Conservation (phyloP, 495 filamentous ascomycete species). For the Thermothielavioides terrestris region DNA sequence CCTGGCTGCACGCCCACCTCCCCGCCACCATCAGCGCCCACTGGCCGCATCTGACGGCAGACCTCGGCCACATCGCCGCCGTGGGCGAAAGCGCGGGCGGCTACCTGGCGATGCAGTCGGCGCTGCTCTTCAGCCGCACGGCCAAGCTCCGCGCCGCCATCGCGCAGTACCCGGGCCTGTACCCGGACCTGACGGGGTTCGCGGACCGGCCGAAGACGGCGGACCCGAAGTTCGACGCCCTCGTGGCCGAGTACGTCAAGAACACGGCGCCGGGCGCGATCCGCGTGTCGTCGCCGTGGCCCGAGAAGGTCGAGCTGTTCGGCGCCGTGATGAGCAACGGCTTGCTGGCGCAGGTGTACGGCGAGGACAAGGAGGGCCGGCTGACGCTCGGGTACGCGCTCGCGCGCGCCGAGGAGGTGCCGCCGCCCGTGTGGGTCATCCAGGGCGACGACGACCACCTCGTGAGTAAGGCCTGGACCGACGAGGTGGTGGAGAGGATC, state of each 20-base stretch:
- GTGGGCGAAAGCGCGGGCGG: slow-evolving; percentile 32
- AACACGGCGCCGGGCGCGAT: background rate
- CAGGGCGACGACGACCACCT: slow-evolving; percentile 13
- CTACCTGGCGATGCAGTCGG: slow-evolving; percentile 30
- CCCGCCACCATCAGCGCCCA: background rate
- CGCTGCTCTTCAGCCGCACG: slow-evolving; percentile 9
- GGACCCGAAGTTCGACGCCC: background rate
- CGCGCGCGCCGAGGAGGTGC: background rate
- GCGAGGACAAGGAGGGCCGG: background rate
- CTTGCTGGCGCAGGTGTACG: slow-evolving; percentile 7
- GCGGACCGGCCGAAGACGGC: background rate
- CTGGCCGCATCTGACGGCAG: background rate
- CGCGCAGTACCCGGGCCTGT: slow-evolving; percentile 11
- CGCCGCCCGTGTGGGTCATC: slow-evolving; percentile 13
- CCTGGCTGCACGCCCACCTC: slow-evolving; percentile 30
- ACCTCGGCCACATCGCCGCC: slow-evolving; percentile 10
- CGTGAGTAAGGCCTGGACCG: slow-evolving; percentile 5
- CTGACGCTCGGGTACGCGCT: slow-evolving; percentile 9
- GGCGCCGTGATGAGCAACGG: slow-evolving; percentile 1
- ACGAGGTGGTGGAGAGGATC: slow-evolving; percentile 12
- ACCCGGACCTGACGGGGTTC: slow-evolving; percentile 9
- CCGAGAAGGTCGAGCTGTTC: background rate
- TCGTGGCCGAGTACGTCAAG: slow-evolving; percentile 6
- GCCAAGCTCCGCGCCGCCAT: slow-evolving; percentile 10
- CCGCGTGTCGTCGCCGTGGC: slow-evolving; percentile 3